A percentile compares a stretch with the other conserved stretches of the same genome.
Evolutionary conservation across 345 rosid species (phyloP).

Genomic region (Zanthoxylum bungeanum): DNA sequence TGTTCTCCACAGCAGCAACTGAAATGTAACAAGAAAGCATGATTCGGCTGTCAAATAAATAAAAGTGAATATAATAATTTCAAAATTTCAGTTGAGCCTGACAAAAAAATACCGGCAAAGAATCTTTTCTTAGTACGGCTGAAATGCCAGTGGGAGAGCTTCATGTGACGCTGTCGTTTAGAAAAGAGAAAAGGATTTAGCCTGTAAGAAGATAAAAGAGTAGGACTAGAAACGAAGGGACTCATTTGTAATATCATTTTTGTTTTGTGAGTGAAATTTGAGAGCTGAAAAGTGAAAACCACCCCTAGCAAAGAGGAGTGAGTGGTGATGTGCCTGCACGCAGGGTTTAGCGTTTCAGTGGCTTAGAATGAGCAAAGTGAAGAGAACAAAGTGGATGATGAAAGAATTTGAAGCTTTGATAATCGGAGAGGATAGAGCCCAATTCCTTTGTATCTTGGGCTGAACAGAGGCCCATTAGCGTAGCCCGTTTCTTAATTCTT

Average conservation of each 20-base stretch:
- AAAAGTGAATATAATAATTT: background rate
- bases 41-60: background rate
- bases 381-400: background rate
- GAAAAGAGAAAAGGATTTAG: constrained; percentile 77
- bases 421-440: background rate
- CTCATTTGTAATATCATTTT: constrained; percentile 38
- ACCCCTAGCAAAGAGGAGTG: background rate
- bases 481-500: background rate
- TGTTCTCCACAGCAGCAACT: constrained; percentile 56
- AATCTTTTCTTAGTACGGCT: constrained; percentile 17
- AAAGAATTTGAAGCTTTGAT: background rate
- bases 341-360: constrained; percentile 1
- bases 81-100: background rate
- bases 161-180: constrained; percentile 37
- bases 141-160: constrained; percentile 29
- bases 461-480: background rate
- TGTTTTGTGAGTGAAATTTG: background rate
- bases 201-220: constrained; percentile 44
- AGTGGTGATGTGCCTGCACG: background rate
- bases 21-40: constrained; percentile 24
- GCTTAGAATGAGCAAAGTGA: background rate
- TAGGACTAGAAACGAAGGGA: constrained; percentile 43
- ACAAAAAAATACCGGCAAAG: constrained; percentile 35
- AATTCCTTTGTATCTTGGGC: background rate
- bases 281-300: background rate